Conservation (phyloP, 2,329 filamentous ascomycete species). For the Aspergillus niger region DNA sequence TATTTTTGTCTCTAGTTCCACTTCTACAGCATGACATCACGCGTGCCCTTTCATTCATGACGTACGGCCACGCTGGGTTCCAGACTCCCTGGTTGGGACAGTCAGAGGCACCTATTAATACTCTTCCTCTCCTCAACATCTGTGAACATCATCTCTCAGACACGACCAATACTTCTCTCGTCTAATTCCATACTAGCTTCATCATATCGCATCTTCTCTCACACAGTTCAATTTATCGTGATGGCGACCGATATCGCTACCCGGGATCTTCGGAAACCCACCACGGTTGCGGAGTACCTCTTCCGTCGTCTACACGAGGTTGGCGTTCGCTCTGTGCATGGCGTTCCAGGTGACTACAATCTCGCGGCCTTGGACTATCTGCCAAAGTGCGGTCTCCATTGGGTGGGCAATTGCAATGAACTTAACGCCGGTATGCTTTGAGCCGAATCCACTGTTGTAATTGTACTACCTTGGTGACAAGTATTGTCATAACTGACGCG, state of each 20-base stretch:
- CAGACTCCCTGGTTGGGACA: neutral
- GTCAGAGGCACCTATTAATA: constrained; percentile 4
- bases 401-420: constrained; percentile 65
- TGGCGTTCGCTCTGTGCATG: constrained; percentile 53
- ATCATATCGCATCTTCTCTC: neutral
- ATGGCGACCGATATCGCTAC: constrained; percentile 47
- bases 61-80: constrained; percentile 18
- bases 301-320: constrained; percentile 53
- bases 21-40: constrained; percentile 26
- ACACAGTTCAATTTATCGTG: constrained; percentile 15
- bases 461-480: neutral
- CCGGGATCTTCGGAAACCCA: constrained; percentile 46
- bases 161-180: neutral
- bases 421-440: constrained; percentile 55
- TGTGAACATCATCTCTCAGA: neutral
- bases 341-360: constrained; percentile 67
- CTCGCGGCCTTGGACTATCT: constrained; percentile 62
- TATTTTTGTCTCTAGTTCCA: neutral
- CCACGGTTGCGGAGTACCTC: constrained; percentile 53
- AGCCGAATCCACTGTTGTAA: neutral
- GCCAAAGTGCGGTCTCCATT: constrained; percentile 54
- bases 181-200: neutral
- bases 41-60: constrained; percentile 16
- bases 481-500: neutral
- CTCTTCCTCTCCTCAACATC: neutral